Evolutionary conservation across 208 protist genomes (phyloP), one percentile per base, ranked within the genome.

Genomic region (Leishmania tarentolae): DNA sequence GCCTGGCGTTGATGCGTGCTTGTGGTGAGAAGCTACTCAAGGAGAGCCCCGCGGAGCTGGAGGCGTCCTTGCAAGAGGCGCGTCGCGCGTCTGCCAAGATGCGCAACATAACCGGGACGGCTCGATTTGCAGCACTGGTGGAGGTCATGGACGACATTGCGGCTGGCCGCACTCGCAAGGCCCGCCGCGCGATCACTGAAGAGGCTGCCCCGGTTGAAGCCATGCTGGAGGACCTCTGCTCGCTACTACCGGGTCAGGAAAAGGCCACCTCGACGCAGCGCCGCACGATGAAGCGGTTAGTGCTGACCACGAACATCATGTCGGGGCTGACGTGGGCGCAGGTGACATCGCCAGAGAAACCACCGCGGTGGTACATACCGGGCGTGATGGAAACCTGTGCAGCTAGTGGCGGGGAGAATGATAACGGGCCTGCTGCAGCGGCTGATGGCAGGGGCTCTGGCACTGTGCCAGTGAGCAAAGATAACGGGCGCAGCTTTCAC

Each of bases 11-110:
- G 69, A 88, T 97, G 74, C 92, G 94, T 9, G 84, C 85, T 2
- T 96, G 92, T 68, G 94, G 94, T 50, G 94, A 93, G 78, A 96
- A 96, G 75, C 76, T 97, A 19, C 77, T 91, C 42, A 97, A 94
- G 86, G 92, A 97, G 81, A 86, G 86, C 19, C 92, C 92, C 2
- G 75, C 65, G 3, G 86, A 92, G 75, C 82, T 97, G 82, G 90
- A 95, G 44, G 61, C 82, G 37, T 87, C 84, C 13, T 77, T 95
- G 68, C 75, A 81, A n/a, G 87, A 86, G 77, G 91, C 89, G 44
- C 83, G 85, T 50, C 80, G 72, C 44, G 82, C 80, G 15, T 78
- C 76, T 35, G 81, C 71, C 63, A 50, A 72, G 63, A 86, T 85
- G 79, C 79, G 77, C 74, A 69, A 78, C 71, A 70, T 84, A 17